Conservation (phyloP, 768 basidiomycete genomes). For the Russula virescens region DNA sequence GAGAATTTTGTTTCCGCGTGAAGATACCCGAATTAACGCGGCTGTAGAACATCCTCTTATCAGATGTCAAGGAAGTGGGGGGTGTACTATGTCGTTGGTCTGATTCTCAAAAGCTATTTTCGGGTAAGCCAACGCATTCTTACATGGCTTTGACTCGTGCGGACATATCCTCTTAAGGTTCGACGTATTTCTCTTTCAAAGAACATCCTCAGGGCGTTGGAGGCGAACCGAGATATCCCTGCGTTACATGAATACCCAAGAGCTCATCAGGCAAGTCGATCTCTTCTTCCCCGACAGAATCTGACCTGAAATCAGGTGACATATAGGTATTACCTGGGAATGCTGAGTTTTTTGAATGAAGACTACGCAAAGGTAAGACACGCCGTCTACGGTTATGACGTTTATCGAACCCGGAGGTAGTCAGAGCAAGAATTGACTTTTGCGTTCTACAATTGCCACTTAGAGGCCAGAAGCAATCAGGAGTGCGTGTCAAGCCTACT, state of each 20-base stretch:
- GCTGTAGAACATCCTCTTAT: conserved; percentile 56
- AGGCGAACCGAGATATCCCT: conserved; percentile 82
- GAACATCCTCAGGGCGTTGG: conserved; percentile 85
- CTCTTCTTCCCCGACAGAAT: conserved; percentile 18
- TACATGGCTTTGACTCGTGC: neutral
- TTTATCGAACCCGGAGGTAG: conserved; percentile 34
- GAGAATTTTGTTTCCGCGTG: conserved; percentile 17
- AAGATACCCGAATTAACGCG: neutral
- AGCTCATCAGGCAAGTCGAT: conserved; percentile 65
- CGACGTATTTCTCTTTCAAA: conserved; percentile 88
- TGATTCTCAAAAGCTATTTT: conserved; percentile 94
- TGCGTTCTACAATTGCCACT: conserved; percentile 81
- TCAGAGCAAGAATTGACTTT: conserved; percentile 82
- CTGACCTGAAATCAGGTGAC: conserved; percentile 58
- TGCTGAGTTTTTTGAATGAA: conserved; percentile 91
- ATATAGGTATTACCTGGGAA: conserved; percentile 90
- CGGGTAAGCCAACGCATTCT: conserved; percentile 47
- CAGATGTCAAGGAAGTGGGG: conserved; percentile 83
- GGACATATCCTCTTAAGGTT: conserved; percentile 45
- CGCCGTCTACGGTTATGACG: conserved; percentile 2
- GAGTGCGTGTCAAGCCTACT: conserved; percentile 50
- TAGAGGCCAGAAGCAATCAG: conserved; percentile 65
- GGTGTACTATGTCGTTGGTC: conserved; percentile 84
- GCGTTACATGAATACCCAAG: conserved; percentile 69
- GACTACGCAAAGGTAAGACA: conserved; percentile 87